Base-by-base conservation (phyloP, 2,329 filamentous ascomycete genomes). In the Blastomyces gilchristii region DNA sequence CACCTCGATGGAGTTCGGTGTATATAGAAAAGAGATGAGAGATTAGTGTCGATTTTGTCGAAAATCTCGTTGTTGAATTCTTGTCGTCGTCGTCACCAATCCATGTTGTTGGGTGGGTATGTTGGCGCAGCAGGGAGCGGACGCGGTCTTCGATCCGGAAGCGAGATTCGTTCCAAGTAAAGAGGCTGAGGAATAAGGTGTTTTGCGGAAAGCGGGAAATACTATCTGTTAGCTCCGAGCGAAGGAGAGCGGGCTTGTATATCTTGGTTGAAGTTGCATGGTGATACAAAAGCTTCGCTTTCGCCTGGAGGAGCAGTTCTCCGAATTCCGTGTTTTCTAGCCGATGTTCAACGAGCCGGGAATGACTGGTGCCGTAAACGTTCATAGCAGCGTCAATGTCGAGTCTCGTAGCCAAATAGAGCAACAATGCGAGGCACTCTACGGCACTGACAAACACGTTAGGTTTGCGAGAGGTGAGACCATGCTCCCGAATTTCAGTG, bases 121-220 rank as follows among this genome's bases (percentile, higher is more conserved):
- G 72, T 34, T 77, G 72, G 25, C 81, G 75, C 12, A 92, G 77
- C 9, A 89, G 75, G 6, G 82, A 79, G n/a, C 89, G 85, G 25
- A 95, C 84, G 22, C 90, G 87, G 68, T 95, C 89, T 65, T 91
- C 84, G 62, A 94, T 82, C 31, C 87, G 83, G 53, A 90, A 84
- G 8, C 87, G 84, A 1, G 85, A 80, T 71, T 93, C 87, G 65
- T 89, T 86, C 79, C 87, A 89, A n/a, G 86, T 82, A 66, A 88
- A 88, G 0, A 94, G 76, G 0, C 83, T 79, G 0, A 95, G 80
- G 65, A 97, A 87, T 6, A 90, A 80, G 1, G 85, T 89, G 75
- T 96, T 97, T 58, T 80, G 79, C 0, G 91, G 90, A 71, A 91
- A 96, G 7, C 77, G 71, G 0, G 69, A 68, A 28, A 94, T 78